Evolutionary conservation across 2,329 filamentous ascomycete genomes (phyloP), one percentile per base, ranked within the genome.

Genomic region (Trichoderma sp.): DNA sequence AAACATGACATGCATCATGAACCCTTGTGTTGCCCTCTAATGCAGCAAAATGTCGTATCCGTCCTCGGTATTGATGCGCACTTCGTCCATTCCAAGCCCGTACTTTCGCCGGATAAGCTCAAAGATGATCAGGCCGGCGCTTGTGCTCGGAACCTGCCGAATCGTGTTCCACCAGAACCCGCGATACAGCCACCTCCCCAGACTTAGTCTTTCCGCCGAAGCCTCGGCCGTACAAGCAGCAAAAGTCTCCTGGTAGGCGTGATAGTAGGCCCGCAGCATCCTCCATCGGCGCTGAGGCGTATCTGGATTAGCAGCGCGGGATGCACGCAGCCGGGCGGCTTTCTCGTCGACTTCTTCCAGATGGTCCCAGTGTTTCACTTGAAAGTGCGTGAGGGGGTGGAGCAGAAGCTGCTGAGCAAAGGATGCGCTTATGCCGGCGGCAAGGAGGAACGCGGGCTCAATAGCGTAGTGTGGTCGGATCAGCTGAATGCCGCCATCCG

Each of bases 91-190:
- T 2, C 85, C 84, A 69, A 86, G 82, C 1, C 89, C 89, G 73
- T 93, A 94, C 79, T 92, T 92, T 43, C 91, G 83, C 68, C 91
- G 82, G 46, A 93, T 88, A 55, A 94, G 76, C 79, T 94, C 91
- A 76, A 94, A 94, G 24, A 93, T 91, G 72, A 94, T 92, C 69
- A 94, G 77, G 0, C 91, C 91, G 0, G 91, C 91, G 70, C 89
- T 91, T 2, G 91, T 94, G 76, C 90, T 92, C 0, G 91, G 91
- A 2, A 92, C 90, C 78, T 93, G 91, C 5, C 90, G 83, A 64
- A 93, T 85, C 0, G 91, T 91, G 66, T 86, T 89, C 85, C 87
- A 87, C 84, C 90, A 88, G 76, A 94, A 93, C 14, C 89, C 90
- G 5, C 87, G 83, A 75, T 91, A 94, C 6, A 94, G 78, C 86